Base-by-base conservation (phyloP, 345 rosid genomes). In the Corchorus olitorius region DNA sequence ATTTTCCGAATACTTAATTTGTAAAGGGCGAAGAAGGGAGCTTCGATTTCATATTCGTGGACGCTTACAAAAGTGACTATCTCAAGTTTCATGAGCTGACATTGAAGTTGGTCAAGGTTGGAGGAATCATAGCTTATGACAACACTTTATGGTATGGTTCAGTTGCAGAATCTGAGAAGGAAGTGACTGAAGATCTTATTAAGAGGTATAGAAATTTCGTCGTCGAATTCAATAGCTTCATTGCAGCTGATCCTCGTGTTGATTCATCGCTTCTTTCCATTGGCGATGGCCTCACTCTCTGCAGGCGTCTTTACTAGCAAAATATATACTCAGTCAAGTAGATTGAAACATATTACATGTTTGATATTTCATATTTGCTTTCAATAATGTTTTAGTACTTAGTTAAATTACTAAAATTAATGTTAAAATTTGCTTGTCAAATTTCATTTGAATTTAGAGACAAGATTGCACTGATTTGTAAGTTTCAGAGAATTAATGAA, bases 271-370 rank as follows among this genome's bases (percentile, higher is more conserved):
- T 39, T 2, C n/a, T 74, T 61, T 61, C 74, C 59, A 34, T 70
- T 1, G 74, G 74, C 0, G 74, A 70, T 70, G 74, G 74, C 1
- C 59, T 70, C 27, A 52, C 74, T 35, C 74, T 70, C 20, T 70
- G 74, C 74, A 52, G 74, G 74, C 74, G 74, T 9, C 74, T 70
- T 8, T 9, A 64, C 9, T 64, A 64, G n/a, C 4, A 61, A 33
- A 34, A 33, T 8, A 10, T 2, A 2, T 11, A 15, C 5, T 39
- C 9, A 8, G 14, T 11, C 16, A 58, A 55, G 12, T 17, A 6
- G 19, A 15, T 16, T 53, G 19, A 53, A 53, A 12, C 16, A 49
- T 45, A 45, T 5, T 45, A 45, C 6, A 45, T 45, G 8, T 39
- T 6, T 39, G 43, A 39, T 39, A 27, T 27, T 27, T 27, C 27